Evolutionary conservation across 73 alveolate genomes (phyloP), one percentile per base, ranked within the genome.

Genomic region (Paramecium sexaurelia): DNA sequence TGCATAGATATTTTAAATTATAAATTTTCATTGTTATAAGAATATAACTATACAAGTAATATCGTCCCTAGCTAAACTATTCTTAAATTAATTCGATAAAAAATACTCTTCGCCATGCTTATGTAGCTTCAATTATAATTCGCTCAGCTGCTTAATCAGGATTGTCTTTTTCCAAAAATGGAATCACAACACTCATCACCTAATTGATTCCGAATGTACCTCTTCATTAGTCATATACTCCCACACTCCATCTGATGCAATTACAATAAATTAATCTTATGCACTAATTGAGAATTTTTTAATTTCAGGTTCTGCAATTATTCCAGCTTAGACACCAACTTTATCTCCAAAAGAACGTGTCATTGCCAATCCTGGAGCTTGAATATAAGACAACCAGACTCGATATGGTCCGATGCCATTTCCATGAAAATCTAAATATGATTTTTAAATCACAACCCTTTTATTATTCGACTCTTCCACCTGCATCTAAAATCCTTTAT

Each of bases 331-430:
- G 15, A 92, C 97, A 3, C 98, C 99, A 40, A 96, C 93, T 61
- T 91, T 68, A 89, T 98, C 99, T 9, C 99, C 99, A 66, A 98
- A 89, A 33, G 99, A 96, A 55, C 99, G 87, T 20, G 99, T 93
- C 99, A 98, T 98, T 0, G 99, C 99, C 17, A 98, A 93, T 35
- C 99, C 99, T 2, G 99, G 99, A 15, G 97, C 95, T 69, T 98
- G 97, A 37, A 96, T 94, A 69, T 95, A 92, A 69, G 95, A 94
- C 36, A 95, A 93, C 99, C 99, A 98, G 1, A 98, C 98, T 94
- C 99, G 95, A 40, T 85, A 83, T 19, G 99, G 99, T 1, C 99
- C 99, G 36, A 97, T 92, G 11, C 95, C 94, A 37, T 93, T 95
- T 1, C 98, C 97, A 41, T 75, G 45, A 67, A 61, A 84, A 95